These are phyloP conservation scores for Magnaporthiopsis incrustans DNA, from an alignment of 2,329 filamentous ascomycete species.

Conservation along the genomic window DNA sequence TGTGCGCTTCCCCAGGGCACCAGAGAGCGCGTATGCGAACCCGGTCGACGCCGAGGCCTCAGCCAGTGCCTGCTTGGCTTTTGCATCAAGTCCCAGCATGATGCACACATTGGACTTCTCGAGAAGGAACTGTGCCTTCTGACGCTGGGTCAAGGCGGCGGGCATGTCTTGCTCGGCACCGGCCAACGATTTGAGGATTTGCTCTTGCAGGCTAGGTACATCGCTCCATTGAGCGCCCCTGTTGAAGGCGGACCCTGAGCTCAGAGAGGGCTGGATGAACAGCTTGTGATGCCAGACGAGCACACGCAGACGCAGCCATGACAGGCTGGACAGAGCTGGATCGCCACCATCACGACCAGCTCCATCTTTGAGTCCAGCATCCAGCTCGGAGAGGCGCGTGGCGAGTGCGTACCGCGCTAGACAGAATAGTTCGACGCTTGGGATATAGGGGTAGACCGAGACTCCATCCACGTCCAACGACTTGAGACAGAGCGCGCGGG, in stretches of 20 bases:
- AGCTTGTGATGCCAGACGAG: conserved; percentile 62
- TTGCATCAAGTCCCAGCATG: conserved; percentile 71
- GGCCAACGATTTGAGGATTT: conserved; percentile 34
- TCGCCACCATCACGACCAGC: neutral
- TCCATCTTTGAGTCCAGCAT: neutral
- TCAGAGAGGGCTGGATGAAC: conserved; percentile 47
- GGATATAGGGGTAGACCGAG: conserved; percentile 75
- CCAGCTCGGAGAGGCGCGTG: neutral
- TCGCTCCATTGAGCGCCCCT: conserved; percentile 52
- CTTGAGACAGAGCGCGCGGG: conserved; percentile 42
- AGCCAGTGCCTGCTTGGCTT: conserved; percentile 63
- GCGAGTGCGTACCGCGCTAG: conserved; percentile 51
- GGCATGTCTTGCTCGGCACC: conserved; percentile 31
- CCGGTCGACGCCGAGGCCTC: conserved; percentile 58
- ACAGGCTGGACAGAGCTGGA: conserved; percentile 19
- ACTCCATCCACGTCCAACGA: conserved; percentile 76
- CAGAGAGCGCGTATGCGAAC: conserved; percentile 76
- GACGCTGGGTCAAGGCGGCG: conserved; percentile 11
- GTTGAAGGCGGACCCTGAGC: conserved; percentile 45
- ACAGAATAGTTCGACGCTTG: conserved; percentile 74
- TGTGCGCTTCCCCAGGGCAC: conserved; percentile 77
- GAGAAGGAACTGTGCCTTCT: conserved; percentile 64
- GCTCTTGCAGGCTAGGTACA: conserved; percentile 45
- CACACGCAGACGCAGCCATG: conserved; percentile 62
- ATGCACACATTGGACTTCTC: conserved; percentile 80